Base-by-base conservation (phyloP, 1,284 basidiomycete species). In the Anthracocystis setariae region DNA sequence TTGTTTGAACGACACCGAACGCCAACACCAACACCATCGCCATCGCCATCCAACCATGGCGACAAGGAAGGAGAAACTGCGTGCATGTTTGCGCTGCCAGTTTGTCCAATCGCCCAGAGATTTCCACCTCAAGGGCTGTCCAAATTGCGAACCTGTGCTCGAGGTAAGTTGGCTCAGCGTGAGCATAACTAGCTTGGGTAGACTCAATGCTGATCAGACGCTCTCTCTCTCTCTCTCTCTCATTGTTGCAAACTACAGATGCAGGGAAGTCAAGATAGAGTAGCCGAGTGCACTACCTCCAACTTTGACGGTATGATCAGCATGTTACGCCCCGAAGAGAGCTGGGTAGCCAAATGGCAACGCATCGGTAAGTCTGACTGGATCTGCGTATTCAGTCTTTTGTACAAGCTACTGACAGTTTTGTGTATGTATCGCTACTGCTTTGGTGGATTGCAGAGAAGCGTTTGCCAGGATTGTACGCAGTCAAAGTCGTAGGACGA, bases 121-220 rank as follows among this genome's bases (percentile, higher is more conserved):
- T 75, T 98, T 98, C 82, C 86, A 90, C 52, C 89, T 88, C 70
- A 86, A 87, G 43, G 95, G 95, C 3, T 98, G 95, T 82, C 95
- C 95, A 37, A 98, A 98, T 82, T 98, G 95, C 84, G 95, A 98
- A 78, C 92, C 95, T 77, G 87, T 95, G 73, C 88, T 98, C 83
- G 91, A 94, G 86, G 95, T 94, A 59, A 44, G 86, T 55, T 18
- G 7, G 13, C n/a, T 17, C 35, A n/a, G n/a, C n/a, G n/a, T n/a
- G n/a, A n/a, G n/a, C n/a, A n/a, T n/a, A n/a, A n/a, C 35, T n/a
- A 9, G n/a, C 5, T n/a, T 37, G 5, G 7, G 8, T 4, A 32
- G 21, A 32, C 32, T 35, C 3, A 2, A 9, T 32, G 9, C 13
- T 32, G 18, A 0, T 10, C 15, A 20, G 29, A 20, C 32, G n/a